A percentile compares a stretch with the other conserved stretches of the same genome.
These are phyloP conservation scores for Sclerospora graminicola DNA, from an alignment of 352 stramenopile genomes.

Conservation along the genomic window DNA sequence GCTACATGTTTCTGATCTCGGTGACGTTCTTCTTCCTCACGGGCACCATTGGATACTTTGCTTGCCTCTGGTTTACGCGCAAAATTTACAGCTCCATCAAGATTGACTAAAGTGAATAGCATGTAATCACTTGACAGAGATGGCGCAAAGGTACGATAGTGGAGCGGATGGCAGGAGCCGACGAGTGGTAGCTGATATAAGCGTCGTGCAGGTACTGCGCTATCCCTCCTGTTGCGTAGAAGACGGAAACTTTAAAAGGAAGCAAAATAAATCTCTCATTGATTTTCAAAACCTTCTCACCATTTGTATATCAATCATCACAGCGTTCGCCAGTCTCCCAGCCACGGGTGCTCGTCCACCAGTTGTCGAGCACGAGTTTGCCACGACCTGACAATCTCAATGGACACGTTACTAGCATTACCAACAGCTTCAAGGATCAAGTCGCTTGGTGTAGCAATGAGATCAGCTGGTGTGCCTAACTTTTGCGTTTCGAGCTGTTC, in stretches of 20 bases:
- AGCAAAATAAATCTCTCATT: constrained; percentile 23
- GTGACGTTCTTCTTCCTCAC: constrained; percentile 96
- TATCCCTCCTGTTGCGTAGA: constrained; percentile 15
- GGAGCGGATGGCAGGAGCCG: neutral
- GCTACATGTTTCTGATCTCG: constrained; percentile 98
- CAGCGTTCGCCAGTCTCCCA: constrained; percentile 73
- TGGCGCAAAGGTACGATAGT: constrained; percentile 6
- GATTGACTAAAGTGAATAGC: constrained; percentile 72
- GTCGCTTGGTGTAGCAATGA: constrained; percentile 57
- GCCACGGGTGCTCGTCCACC: constrained; percentile 40
- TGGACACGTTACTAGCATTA: constrained; percentile 8
- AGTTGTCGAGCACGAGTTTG: constrained; percentile 28
- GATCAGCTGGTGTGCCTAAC: constrained; percentile 68
- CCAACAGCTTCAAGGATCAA: constrained; percentile 40
- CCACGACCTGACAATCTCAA: constrained; percentile 38
- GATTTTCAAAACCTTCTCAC: constrained; percentile 7
- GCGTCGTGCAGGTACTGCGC: constrained; percentile 3
- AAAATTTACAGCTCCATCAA: constrained; percentile 98
- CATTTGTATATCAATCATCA: constrained; percentile 10
- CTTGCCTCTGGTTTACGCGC: constrained; percentile 97
- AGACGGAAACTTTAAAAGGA: constrained; percentile 15
- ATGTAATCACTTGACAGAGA: constrained; percentile 11
- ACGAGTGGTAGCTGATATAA: too few relatives aligned
- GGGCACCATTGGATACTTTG: constrained; percentile 94
- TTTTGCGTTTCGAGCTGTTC: constrained; percentile 59